Base-by-base conservation (phyloP, 495 filamentous ascomycete species). In the Cercophora scortea region DNA sequence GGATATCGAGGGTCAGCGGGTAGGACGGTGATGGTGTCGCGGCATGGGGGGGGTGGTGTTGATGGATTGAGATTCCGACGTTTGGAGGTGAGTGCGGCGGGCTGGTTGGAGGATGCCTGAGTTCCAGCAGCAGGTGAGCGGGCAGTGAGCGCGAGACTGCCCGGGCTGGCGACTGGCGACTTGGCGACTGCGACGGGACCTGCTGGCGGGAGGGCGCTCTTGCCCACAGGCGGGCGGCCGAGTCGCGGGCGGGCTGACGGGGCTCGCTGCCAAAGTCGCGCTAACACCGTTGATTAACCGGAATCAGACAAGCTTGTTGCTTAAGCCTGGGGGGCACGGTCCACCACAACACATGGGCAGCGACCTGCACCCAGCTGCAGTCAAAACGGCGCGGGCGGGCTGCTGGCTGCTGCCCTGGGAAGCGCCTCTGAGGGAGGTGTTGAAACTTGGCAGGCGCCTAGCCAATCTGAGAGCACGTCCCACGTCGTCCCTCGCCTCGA, bases 241-340 rank as follows among this genome's bases (percentile, higher is more conserved):
- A 25, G 35, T 41, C 18, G 50, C 39, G 19, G 16, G 46, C 42
- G 13, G 41, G 34, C 47, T 45, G 55, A 35, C 12, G 40, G 39
- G n/a, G 50, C 41, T 53, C 50, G 47, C 55, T 45, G 51, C 42
- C 45, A 50, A 39, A 38, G 49, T 60, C 61, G 61, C 61, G 61
- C 61, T 61, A 59, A 50, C 25, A 45, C 53, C 59, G 59, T 51
- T 62, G 56, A 64, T 61, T 64, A 61, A 51, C 61, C 59, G 59
- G 39, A 40, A 52, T 49, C 43, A 47, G 51, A 47, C 47, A 58
- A 52, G 56, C 48, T 42, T 19, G 41, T 32, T 34, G 45, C 19
- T 35, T n/a, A 42, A 25, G 46, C 53, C 54, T 60, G 32, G 45
- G 18, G 8, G 45, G 61, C 61, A 64, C 61, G 59, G 52, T 40